Conservation (phyloP, 768 basidiomycete species). For the Tylopilus plumbeoviolaceoides region DNA sequence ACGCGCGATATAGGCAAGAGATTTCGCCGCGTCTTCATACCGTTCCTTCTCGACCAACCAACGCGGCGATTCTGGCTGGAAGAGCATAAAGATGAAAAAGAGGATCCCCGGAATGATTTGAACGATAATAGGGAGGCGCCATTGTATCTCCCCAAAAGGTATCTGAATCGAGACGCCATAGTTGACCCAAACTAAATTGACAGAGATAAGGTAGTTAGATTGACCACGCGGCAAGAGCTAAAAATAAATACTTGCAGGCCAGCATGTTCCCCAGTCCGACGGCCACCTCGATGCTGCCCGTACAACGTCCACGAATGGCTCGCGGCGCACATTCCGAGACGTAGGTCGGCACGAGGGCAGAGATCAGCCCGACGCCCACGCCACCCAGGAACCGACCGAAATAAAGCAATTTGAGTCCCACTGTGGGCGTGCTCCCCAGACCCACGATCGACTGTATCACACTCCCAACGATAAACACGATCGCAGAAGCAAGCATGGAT, state of each 20-base stretch:
- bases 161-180: conserved; percentile 29
- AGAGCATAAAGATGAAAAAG: conserved; percentile 34
- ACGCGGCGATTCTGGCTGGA: conserved; percentile 40
- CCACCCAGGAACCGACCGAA: no score
- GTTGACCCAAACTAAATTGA: conserved; percentile 34
- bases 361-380: no score
- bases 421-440: conserved; percentile 15
- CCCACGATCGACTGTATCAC: conserved; percentile 33
- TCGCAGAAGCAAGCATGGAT: no score
- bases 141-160: conserved; percentile 28
- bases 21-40: conserved; percentile 32
- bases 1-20: conserved; percentile 29
- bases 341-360: conserved; percentile 29
- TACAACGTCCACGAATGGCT: conserved; percentile 36
- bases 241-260: conserved; percentile 26
- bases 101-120: conserved; percentile 40
- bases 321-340: conserved; percentile 37
- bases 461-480: conserved; percentile 26
- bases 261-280: conserved; percentile 35
- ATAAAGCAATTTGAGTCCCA: conserved; percentile 9
- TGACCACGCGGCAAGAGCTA: not conserved
- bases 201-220: not conserved
- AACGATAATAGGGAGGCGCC: conserved; percentile 35
- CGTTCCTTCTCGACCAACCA: conserved; percentile 37
- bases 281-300: conserved; percentile 30